Percentiles rank a stretch among this genome's conserved stretches.
These are phyloP conservation scores for Thelonectria rubi DNA, from an alignment of 2,329 filamentous ascomycete genomes.

Conservation along the genomic window DNA sequence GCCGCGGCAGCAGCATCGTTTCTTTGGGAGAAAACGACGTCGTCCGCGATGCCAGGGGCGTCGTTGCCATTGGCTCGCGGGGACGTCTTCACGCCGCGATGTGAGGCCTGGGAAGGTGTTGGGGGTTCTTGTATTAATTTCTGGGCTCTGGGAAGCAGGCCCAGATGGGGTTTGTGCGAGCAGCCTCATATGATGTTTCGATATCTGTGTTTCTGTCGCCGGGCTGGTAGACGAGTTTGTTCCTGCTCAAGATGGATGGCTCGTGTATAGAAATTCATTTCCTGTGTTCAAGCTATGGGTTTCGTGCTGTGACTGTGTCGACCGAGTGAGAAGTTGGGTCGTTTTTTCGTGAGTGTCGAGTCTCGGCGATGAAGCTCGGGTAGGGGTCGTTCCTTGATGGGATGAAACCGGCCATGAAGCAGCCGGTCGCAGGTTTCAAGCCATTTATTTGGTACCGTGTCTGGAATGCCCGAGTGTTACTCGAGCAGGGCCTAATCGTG, in stretches of 20 bases:
- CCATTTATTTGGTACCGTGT: not conserved
- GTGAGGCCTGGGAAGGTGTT: not conserved
- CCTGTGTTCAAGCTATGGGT: not conserved
- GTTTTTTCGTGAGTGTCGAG: not conserved
- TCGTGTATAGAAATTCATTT: slow-evolving; percentile 7
- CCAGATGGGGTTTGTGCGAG: not conserved
- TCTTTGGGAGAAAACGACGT: not conserved
- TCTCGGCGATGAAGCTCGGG: not conserved
- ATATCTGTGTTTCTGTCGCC: not conserved
- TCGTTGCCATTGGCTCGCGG: not conserved
- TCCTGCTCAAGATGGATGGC: not conserved
- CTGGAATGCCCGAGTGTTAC: too few relatives aligned
- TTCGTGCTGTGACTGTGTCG: not conserved
- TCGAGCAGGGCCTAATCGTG: too few relatives aligned
- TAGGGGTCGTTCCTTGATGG: not conserved
- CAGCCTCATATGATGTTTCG: slow-evolving; percentile 2
- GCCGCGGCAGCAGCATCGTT: too few relatives aligned
- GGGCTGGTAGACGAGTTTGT: not conserved
- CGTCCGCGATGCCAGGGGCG: not conserved
- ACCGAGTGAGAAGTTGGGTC: not conserved
- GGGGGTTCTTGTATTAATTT: slow-evolving; percentile 10
- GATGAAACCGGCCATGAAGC: slow-evolving; percentile 3
- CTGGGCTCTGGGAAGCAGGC: not conserved
- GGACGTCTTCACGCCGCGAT: not conserved
- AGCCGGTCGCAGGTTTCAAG: not conserved